Evolutionary conservation across 192 early-diverging fungal species (phyloP), one percentile per base, ranked within the genome.

Genomic region (Linderina pennispora): DNA sequence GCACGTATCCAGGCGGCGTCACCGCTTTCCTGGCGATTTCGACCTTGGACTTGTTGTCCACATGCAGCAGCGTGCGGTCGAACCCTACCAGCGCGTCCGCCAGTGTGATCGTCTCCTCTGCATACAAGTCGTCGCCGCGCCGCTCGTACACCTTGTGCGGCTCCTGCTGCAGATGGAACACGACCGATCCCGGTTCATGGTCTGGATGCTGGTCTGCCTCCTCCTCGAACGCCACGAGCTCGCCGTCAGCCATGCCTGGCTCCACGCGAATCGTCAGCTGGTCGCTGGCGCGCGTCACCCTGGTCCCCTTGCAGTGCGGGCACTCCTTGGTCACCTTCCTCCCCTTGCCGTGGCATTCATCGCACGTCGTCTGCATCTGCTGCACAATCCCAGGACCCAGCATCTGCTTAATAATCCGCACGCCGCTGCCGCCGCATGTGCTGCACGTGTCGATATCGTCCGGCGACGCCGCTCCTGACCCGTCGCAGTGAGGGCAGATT

Each of bases 151-250:
- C 56, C 16, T 70, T 47, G 53, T 99, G 88, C 8, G 86, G 80
- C 36, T 69, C 49, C 36, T 86, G 82, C 14, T 55, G 55, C 18
- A 98, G 24, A 8, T 64, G 77, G 70, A 99, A 95, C 23, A 91
- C 64, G 13, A 96, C 73, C 23, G 95, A 83, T 5, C 97, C 97
- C 9, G 94, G 81, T 33, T 86, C 76, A 11, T 78, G 66, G 47
- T 98, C 97, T 9, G 97, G 97, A 17, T 77, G 76, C 68, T 97
- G 86, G 66, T 99, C 94, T 11, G 73, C 85, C 64, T 93, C 94
- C 26, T 83, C 74, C 35, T 98, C 97, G 59, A 98, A 87, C 16
- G 71, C 71, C 39, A 92, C 78, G 22, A 56, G 34, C 23, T 83
- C 70, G 13, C 81, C 86, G 58, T 92, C 84, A 13, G 50, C 45